Evolutionary conservation across 441 rosid species (phyloP).

Genomic region (Lepidium campestre): DNA sequence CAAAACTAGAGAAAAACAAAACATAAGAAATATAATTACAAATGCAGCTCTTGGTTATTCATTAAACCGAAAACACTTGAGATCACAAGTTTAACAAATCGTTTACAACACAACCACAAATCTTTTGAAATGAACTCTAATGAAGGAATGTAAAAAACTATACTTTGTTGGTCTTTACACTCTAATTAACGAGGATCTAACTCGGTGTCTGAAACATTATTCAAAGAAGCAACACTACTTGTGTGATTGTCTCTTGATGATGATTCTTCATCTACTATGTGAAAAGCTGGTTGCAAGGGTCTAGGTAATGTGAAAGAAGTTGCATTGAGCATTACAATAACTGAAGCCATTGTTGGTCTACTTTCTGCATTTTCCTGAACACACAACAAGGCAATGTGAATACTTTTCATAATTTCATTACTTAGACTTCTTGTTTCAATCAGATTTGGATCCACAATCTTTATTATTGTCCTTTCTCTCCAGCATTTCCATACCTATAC

Average conservation of each 20-base stretch:
- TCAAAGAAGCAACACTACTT: not conserved
- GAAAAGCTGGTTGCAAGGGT: conserved; percentile 12
- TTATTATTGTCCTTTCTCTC: conserved; percentile 12
- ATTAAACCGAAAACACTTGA: not conserved
- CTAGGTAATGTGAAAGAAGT: not conserved
- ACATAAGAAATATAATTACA: too few species aligned
- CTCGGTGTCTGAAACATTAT: conserved; percentile 12
- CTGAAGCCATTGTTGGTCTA: conserved; percentile 24
- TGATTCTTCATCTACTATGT: not conserved
- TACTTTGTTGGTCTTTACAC: not conserved
- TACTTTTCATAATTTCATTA: conserved; percentile 20
- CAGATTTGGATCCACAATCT: conserved; percentile 19
- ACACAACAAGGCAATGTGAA: conserved; percentile 22
- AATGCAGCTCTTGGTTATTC: not conserved
- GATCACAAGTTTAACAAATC: not conserved
- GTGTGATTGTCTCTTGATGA: not conserved
- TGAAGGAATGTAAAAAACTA: not conserved
- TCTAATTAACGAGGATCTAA: conserved; percentile 10
- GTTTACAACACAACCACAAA: not conserved
- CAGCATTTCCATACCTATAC: conserved; percentile 22
- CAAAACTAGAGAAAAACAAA: not conserved
- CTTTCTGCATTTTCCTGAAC: conserved; percentile 18
- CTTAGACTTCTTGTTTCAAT: conserved; percentile 3
- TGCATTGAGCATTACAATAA: conserved; percentile 4
- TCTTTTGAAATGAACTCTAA: not conserved